These are phyloP conservation scores for Phytopythium cucurbitacearum DNA, from an alignment of 352 stramenopile species.

Conservation along the genomic window DNA sequence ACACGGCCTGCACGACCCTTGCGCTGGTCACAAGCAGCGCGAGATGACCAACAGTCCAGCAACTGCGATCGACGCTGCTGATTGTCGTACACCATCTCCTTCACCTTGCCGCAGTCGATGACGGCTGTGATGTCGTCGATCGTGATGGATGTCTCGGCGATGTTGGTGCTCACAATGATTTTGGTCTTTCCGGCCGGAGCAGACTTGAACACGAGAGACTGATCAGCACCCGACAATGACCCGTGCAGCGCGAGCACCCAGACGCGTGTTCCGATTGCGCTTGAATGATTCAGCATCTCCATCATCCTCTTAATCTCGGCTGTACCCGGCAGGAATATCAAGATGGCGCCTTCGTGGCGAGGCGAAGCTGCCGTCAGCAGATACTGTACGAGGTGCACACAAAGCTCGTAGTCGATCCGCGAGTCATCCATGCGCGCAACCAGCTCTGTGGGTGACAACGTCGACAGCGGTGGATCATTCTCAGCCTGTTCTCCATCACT, in stretches of 20 bases:
- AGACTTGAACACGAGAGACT: constrained; percentile 69
- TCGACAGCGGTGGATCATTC: constrained; percentile 19
- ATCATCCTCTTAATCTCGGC: constrained; percentile 80
- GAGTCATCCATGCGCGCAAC: constrained; percentile 84
- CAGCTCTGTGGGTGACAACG: constrained; percentile 42
- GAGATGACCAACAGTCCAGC: constrained; percentile 79
- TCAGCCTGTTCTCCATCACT: constrained; percentile 11
- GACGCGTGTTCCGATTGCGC: constrained; percentile 26
- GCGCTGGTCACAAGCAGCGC: constrained; percentile 77
- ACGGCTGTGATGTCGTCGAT: constrained; percentile 87
- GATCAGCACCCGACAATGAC: constrained; percentile 64
- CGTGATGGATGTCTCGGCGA: constrained; percentile 88
- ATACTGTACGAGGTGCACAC: constrained; percentile 78
- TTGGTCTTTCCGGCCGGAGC: constrained; percentile 67
- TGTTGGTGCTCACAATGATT: constrained; percentile 86
- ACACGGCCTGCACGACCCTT: constrained; percentile 82
- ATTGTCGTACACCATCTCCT: constrained; percentile 87
- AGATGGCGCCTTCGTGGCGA: constrained; percentile 54
- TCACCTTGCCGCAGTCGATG: constrained; percentile 84
- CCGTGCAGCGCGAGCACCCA: constrained; percentile 75
- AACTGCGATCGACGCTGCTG: constrained; percentile 65
- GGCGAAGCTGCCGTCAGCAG: constrained; percentile 31
- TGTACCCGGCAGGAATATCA: constrained; percentile 81
- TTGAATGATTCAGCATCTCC: constrained; percentile 51
- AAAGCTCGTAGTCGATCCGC: constrained; percentile 93